A percentile compares a stretch with the other conserved stretches of the same genome.
Evolutionary conservation across 805 yeast species (phyloP).

Genomic region (Wickerhamia fluorescens): DNA sequence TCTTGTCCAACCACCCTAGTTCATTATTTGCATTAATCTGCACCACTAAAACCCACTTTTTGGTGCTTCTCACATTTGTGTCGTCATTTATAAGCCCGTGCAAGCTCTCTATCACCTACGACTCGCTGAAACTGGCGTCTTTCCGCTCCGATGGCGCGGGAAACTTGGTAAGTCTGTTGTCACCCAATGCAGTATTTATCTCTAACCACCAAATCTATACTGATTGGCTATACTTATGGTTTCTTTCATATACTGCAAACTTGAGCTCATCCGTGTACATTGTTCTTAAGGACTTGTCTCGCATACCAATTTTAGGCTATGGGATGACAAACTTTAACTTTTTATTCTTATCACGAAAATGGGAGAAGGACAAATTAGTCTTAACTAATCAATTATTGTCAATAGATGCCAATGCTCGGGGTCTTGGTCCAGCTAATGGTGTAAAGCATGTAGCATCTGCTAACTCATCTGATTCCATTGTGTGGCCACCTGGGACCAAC

Average conservation of each 20-base stretch:
- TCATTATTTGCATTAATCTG: conserved; percentile 38
- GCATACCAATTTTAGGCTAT: conserved; percentile 71
- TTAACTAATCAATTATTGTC: conserved; percentile 49
- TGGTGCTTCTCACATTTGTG: conserved; percentile 46
- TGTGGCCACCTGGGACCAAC: conserved; percentile 27
- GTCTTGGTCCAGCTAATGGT: conserved; percentile 46
- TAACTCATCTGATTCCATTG: conserved; percentile 7
- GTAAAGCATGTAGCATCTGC: conserved; percentile 25
- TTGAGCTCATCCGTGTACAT: conserved; percentile 62
- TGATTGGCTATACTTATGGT: conserved; percentile 93
- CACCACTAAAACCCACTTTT: conserved; percentile 52
- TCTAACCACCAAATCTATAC: conserved; percentile 93
- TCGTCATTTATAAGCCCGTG: conserved; percentile 48
- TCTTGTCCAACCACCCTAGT: conserved; percentile 24
- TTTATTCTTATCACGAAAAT: conserved; percentile 74
- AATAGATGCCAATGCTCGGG: conserved; percentile 57
- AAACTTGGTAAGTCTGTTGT: conserved; percentile 3
- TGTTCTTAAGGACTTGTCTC: conserved; percentile 69
- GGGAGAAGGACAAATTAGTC: conserved; percentile 67
- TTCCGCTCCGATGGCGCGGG: conserved; percentile 4
- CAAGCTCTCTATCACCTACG: conserved; percentile 44
- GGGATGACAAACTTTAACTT: conserved; percentile 80
- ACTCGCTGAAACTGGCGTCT: conserved; percentile 15
- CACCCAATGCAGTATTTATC: conserved; percentile 54
- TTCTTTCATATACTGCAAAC: conserved; percentile 63